Evolutionary conservation across 257 asterid species (phyloP).

Genomic region (Solanum neorickii): DNA sequence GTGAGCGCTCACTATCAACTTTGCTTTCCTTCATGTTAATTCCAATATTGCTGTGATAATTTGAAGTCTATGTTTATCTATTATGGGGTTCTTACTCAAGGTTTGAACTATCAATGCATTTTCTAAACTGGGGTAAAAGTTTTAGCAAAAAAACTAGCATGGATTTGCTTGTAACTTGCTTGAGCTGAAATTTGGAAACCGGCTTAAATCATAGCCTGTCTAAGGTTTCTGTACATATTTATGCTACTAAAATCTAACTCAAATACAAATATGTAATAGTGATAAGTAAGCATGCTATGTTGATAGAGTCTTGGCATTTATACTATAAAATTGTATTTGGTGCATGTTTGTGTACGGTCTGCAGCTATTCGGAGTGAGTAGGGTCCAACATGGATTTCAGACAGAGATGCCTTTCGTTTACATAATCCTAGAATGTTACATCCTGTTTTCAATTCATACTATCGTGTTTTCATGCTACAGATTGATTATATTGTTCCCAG

Average conservation of each 20-base stretch:
- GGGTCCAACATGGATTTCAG: not conserved
- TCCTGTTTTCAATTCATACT: not conserved
- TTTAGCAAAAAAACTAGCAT: not conserved
- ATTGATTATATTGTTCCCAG: not conserved
- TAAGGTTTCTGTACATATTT: not conserved
- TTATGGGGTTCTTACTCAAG: not conserved
- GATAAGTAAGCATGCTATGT: not conserved
- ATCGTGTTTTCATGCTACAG: not conserved
- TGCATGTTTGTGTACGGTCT: not conserved
- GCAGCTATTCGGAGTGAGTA: not conserved
- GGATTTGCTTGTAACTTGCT: not conserved
- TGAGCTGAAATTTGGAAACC: not conserved
- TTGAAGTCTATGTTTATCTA: not conserved
- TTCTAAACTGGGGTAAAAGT: not conserved
- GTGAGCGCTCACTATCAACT: slow-evolving; percentile 15
- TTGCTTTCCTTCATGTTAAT: not conserved
- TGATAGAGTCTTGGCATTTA: not conserved
- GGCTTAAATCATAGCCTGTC: not conserved
- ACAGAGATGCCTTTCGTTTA: not conserved
- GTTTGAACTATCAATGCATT: not conserved
- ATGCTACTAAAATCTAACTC: not conserved
- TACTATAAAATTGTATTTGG: not conserved
- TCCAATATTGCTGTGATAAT: not conserved
- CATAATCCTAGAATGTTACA: not conserved
- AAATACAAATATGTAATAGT: not conserved